Evolutionary conservation across 208 protist species (phyloP).

Genomic region (Leishmania gerbilli): DNA sequence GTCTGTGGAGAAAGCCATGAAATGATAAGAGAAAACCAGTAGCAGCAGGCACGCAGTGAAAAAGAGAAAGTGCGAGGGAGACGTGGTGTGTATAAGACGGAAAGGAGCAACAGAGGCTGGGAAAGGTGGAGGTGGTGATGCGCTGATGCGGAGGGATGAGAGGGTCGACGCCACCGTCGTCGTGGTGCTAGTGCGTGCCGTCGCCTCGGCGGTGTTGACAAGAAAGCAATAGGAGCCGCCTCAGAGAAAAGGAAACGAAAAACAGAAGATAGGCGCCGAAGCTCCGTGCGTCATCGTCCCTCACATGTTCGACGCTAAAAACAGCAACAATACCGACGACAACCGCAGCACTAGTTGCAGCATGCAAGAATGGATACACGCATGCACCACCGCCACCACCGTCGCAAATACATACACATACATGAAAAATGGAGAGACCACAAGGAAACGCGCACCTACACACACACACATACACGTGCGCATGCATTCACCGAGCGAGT

Average conservation of each 20-base stretch:
- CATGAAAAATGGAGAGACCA: background rate
- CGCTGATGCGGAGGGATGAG: background rate
- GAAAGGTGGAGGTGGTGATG: background rate
- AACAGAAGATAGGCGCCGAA: background rate
- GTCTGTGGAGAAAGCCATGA: background rate
- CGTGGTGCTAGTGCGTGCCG: background rate
- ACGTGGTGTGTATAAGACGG: background rate
- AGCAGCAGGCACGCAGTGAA: constrained; percentile 6
- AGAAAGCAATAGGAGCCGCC: background rate
- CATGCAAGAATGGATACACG: background rate
- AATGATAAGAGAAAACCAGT: background rate
- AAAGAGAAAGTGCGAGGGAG: background rate
- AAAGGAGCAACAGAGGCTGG: background rate
- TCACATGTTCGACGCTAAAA: background rate
- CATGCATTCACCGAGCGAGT: background rate
- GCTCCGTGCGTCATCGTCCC: background rate
- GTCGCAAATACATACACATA: background rate
- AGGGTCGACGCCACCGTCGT: background rate
- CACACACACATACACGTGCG: background rate
- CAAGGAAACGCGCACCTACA: background rate
- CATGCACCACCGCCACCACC: constrained; percentile 1
- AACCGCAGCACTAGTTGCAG: background rate
- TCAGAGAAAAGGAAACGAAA: constrained; percentile 10
- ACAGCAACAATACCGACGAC: background rate
- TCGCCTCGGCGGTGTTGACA: background rate